Evolutionary conservation across 2,329 filamentous ascomycete species (phyloP), one percentile per base, ranked within the genome.

Genomic region (Fusarium chuoi): DNA sequence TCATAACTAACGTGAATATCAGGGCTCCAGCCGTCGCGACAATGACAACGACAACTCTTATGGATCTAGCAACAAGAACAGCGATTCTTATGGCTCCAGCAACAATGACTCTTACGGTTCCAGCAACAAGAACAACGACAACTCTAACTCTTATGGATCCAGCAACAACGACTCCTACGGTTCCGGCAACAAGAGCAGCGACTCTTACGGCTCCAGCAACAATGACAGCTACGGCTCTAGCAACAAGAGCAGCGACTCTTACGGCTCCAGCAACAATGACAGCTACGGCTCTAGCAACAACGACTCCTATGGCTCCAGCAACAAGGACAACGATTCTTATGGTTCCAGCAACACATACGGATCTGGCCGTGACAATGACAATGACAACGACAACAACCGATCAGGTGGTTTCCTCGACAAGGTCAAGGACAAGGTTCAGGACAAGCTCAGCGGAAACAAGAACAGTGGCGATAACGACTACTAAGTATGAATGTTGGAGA

Each of bases 341-440:
- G 70, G 68, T 9, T 71, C 69, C 1, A 36, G 52, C 35, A 28
- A 60, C 48, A 51, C 59, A 5, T 73, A 73, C 26, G 70, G 70
- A 14, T 70, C 62, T 7, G 22, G 41, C 11, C 51, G 51, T 15
- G 39, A 67, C 28, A 41, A 66, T 12, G 49, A 67, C 38, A 65
- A 42, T 1, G 52, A 56, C 20, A 56, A 57, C 41, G 55, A 58
- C 26, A 73, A 73, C 42, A 61, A 71, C 12, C 73, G 74, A 51
- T 76, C 76, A 20, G 85, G 88, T 77, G 88, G 86, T 57, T 85
- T 84, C 22, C 60, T 89, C 28, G 89, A 89, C 52, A 90, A 89
- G 81, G 64, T 91, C 30, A 82, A 91, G 79, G 88, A 91, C 82
- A 90, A 89, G 84, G 86, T 85, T 11, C 88, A 89, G 14, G 79